A percentile compares a stretch with the other conserved stretches of the same genome.
Conservation (phyloP, 352 stramenopile species). For the Pythium dissimile region DNA sequence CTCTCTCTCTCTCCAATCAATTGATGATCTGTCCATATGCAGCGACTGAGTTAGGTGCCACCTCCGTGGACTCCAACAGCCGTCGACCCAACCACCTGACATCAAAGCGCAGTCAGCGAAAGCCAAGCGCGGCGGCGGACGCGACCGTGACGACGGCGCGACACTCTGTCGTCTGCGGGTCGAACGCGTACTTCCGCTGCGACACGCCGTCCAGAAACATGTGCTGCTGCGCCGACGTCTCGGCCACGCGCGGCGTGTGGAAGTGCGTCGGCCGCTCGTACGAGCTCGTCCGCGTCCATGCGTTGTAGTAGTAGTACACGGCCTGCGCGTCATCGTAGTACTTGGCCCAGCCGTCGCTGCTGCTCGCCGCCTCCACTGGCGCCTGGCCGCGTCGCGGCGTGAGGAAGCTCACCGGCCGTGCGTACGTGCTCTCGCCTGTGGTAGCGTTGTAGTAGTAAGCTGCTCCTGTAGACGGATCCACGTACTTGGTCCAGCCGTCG, state of each 20-base stretch:
- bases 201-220: conserved; percentile 42
- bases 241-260: conserved; percentile 35
- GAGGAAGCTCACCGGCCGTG: conserved; percentile 32
- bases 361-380: conserved; percentile 7
- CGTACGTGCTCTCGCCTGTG: conserved; percentile 71
- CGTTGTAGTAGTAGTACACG: conserved; percentile 71
- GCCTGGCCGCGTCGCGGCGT: conserved; percentile 22
- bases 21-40: no score
- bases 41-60: no score
- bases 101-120: no score
- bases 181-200: conserved; percentile 43
- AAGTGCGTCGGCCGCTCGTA: conserved; percentile 39
- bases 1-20: no score
- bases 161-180: conserved; percentile 51
- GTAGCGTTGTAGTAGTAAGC: conserved; percentile 81
- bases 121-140: not conserved
- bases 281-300: conserved; percentile 39
- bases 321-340: conserved; percentile 52
- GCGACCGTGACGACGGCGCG: conserved; percentile 20
- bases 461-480: conserved; percentile 40
- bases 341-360: conserved; percentile 44
- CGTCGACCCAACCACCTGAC: no score
- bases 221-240: conserved; percentile 3
- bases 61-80: no score
- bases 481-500: conserved; percentile 33